Percentiles rank a stretch among this genome's conserved stretches.
Conservation (phyloP, 164 flowering plant genomes). For the Aristolochia californica region DNA sequence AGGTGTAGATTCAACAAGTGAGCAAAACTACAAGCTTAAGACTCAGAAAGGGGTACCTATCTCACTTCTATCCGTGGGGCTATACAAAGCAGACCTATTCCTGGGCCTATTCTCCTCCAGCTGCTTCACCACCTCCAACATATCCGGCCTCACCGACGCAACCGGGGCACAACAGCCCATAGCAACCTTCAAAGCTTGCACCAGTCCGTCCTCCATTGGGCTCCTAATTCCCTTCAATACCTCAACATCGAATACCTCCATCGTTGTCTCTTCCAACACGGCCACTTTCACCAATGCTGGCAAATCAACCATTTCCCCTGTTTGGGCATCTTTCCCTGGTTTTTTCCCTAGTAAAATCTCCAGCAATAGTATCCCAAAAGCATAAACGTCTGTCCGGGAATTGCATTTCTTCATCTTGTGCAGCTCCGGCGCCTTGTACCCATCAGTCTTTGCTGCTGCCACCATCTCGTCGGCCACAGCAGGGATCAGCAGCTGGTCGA, state of each 20-base stretch:
- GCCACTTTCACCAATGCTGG: slow-evolving; percentile 90
- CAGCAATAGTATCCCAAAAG: slow-evolving; percentile 78
- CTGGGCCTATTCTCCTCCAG: slow-evolving; percentile 94
- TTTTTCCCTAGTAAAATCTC: slow-evolving; percentile 84
- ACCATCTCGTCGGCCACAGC: slow-evolving; percentile 84
- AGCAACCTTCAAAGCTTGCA: slow-evolving; percentile 96
- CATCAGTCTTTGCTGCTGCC: slow-evolving; percentile 67
- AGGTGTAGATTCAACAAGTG: no score
- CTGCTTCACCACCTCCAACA: slow-evolving; percentile 92
- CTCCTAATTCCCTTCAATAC: slow-evolving; percentile 80
- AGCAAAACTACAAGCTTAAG: not conserved
- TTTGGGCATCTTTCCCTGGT: slow-evolving; percentile 64
- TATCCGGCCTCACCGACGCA: slow-evolving; percentile 74
- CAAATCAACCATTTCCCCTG: slow-evolving; percentile 56
- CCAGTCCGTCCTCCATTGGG: slow-evolving; percentile 95
- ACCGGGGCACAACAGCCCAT: slow-evolving; percentile 99
- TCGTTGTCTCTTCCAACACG: slow-evolving; percentile 85
- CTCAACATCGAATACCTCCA: slow-evolving; percentile 92
- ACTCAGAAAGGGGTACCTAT: slow-evolving; percentile 40
- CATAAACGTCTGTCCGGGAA: slow-evolving; percentile 87
- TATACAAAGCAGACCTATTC: slow-evolving; percentile 87
- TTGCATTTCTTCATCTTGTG: slow-evolving; percentile 90
- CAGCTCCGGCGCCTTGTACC: slow-evolving; percentile 95
- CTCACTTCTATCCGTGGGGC: slow-evolving; percentile 91
- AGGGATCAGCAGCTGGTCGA: slow-evolving; percentile 77